Evolutionary conservation across 192 early-diverging fungal species (phyloP), one percentile per base, ranked within the genome.

Genomic region (Diversispora eburnea): DNA sequence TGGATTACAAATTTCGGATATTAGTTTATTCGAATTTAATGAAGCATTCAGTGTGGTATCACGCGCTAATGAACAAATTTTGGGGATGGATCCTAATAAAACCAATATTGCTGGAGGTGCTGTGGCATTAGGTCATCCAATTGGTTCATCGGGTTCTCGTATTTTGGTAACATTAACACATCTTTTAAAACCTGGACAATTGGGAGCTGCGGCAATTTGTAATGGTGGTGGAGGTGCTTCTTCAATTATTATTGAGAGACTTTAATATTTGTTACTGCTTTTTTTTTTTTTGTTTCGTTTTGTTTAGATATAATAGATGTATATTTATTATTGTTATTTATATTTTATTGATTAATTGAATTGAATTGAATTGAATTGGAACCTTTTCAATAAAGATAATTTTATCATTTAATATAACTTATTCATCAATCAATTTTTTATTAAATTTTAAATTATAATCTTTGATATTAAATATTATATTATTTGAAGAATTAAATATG

Each of bases 1-100:
- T 43, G 90, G 91, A 45, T 75, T 95, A 43, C 80, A 83, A 48
- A 76, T 91, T 61, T 89, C 93, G 75, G 95, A 97, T 80, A 92
- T 99, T 80, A 87, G 87, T 65, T 81, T 96, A 57, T 99, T 92
- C 76, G 97, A 99, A 81, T 89, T 99, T 81, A 98, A 99, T 82
- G 97, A 99, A 83, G 97, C 97, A 0, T 99, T 99, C 79, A 90
- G 90, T 74, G 96, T 96, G 6, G 97, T 98, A 66, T 88, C 91
- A 15, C 82, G 87, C 25, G 97, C 86, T 55, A 99, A 99, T 81
- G 93, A 96, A 78, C 86, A 96, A 85, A 82, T 94, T 49, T 84
- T 94, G 52, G 88, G 89, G 15, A 73, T 91, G 41, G 87, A 91
- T 72, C 86, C 90, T 66, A 82, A 81, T 39, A 88, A 84, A 76